Conservation (phyloP, 306 rosid species). For the Cucumis hystrix region DNA sequence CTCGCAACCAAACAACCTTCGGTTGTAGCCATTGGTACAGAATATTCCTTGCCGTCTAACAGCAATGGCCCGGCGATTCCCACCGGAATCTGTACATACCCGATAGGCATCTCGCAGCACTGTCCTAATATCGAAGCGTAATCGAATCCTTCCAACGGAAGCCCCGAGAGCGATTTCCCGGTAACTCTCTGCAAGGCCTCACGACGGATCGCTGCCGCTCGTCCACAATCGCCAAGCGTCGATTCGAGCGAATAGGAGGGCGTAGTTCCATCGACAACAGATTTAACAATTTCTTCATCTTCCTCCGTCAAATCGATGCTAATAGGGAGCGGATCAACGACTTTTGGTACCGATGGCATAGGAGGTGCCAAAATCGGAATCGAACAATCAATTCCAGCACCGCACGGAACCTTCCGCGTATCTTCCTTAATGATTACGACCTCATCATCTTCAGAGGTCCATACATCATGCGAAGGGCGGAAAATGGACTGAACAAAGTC, state of each 20-base stretch:
- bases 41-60: conserved; percentile 9
- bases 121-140: conserved; percentile 14
- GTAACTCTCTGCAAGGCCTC: conserved; percentile 14
- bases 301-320: conserved; percentile 1
- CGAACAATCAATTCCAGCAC: background rate
- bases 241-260: conserved; percentile 14
- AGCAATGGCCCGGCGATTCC: conserved; percentile 8
- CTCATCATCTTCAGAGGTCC: conserved; percentile 9
- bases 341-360: background rate
- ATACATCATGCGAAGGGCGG: conserved; percentile 13
- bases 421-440: background rate
- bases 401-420: conserved; percentile 6
- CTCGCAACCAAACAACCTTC: conserved; percentile 15
- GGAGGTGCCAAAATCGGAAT: background rate
- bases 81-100: conserved; percentile 10
- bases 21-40: conserved; percentile 10
- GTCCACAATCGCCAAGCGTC: conserved; percentile 11
- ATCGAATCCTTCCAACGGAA: conserved; percentile 13
- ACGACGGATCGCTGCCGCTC: conserved; percentile 12
- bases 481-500: conserved; percentile 13
- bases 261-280: conserved; percentile 7
- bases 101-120: conserved; percentile 15
- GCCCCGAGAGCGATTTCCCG: conserved; percentile 6
- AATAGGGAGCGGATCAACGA: conserved; percentile 1
- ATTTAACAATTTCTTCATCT: conserved; percentile 9